Percentiles rank a stretch among this genome's conserved stretches.
Evolutionary conservation across 2,329 filamentous ascomycete species (phyloP).

Genomic region (Verticillium nonalfalfae): DNA sequence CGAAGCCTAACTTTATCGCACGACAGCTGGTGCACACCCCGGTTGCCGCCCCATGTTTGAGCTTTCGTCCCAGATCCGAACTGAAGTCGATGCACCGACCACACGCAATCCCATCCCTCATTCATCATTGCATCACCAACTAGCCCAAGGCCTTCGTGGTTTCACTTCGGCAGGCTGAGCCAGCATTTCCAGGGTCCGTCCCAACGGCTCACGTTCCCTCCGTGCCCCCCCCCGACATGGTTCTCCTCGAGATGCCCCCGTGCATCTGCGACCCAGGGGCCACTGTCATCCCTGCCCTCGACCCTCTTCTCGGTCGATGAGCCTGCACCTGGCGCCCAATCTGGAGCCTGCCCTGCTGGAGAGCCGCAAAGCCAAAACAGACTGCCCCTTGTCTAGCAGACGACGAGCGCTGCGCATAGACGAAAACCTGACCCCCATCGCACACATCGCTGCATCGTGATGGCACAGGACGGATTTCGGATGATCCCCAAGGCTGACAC

Average conservation of each 20-base stretch:
- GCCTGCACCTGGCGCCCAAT: not conserved
- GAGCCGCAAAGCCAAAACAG: conserved; percentile 11
- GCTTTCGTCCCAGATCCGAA: not conserved
- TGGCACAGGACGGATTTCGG: conserved; percentile 3
- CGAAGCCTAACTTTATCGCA: not conserved
- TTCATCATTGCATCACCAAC: not conserved
- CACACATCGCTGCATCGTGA: not conserved
- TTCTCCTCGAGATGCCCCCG: not conserved
- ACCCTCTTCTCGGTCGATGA: not conserved
- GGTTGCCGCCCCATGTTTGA: not conserved
- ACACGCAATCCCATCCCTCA: not conserved
- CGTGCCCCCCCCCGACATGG: not conserved
- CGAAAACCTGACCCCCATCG: not conserved
- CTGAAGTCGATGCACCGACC: not conserved
- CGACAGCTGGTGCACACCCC: not conserved
- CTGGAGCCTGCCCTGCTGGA: conserved; percentile 4
- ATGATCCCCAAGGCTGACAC: not conserved
- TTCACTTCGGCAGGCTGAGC: not conserved
- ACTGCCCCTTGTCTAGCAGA: conserved; percentile 1
- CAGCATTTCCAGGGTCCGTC: not conserved
- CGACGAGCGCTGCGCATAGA: not conserved
- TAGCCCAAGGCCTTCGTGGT: not conserved
- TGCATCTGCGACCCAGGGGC: not conserved
- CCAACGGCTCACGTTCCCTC: not conserved
- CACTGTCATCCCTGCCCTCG: not conserved